Evolutionary conservation across 2,329 filamentous ascomycete species (phyloP).

Genomic region (Biscogniauxia sp.): DNA sequence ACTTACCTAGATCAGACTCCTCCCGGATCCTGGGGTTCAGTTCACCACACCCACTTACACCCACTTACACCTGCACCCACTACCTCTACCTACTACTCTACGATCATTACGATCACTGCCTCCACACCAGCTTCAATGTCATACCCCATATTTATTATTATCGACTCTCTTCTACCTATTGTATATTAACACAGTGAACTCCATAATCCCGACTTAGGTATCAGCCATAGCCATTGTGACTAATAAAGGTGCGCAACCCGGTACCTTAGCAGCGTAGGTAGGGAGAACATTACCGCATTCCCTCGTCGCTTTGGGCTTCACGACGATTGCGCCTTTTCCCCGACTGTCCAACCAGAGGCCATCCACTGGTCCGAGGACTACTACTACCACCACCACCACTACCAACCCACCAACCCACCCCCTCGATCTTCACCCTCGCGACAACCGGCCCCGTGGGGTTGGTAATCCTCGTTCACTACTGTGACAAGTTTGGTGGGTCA

Average conservation of each 20-base stretch:
- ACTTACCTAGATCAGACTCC: background rate
- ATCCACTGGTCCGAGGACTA: conserved; percentile 34
- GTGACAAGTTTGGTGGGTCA: conserved; percentile 14
- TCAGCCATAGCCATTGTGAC: background rate
- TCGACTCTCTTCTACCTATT: background rate
- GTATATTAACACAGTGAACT: background rate
- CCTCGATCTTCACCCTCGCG: conserved; percentile 11
- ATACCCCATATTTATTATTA: background rate
- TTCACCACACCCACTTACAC: no score
- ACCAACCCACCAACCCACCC: conserved; percentile 7
- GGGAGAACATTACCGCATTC: background rate
- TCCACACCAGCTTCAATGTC: no score
- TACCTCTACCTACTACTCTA: no score
- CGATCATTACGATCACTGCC: no score
- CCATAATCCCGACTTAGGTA: background rate
- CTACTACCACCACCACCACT: no score
- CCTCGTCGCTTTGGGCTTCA: background rate
- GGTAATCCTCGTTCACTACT: conserved; percentile 13
- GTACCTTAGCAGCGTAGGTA: background rate
- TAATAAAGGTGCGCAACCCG: background rate
- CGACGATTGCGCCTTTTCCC: conserved; percentile 24
- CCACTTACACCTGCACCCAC: background rate
- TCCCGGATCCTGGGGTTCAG: background rate
- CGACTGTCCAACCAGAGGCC: conserved; percentile 31
- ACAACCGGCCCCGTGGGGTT: conserved; percentile 24